Conservation (phyloP, 352 stramenopile species). For the Phytophthora sp. region DNA sequence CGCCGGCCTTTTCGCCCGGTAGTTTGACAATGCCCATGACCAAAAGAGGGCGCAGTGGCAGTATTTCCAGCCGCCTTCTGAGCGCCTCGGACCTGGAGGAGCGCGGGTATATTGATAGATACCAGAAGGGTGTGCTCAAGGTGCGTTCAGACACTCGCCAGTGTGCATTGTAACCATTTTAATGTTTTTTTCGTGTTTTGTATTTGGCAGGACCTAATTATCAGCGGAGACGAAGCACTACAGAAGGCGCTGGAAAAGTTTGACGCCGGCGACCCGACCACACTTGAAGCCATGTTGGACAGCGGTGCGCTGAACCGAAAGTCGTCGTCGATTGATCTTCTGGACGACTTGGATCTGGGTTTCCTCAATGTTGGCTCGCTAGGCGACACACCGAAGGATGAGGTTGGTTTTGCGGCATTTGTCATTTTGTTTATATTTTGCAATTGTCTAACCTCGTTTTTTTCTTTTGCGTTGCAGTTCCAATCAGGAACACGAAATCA, state of each 20-base stretch:
- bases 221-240: slow-evolving; percentile 89
- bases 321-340: slow-evolving; percentile 79
- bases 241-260: slow-evolving; percentile 91
- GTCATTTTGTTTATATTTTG: slow-evolving; percentile 5
- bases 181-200: slow-evolving; percentile 5
- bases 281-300: slow-evolving; percentile 85
- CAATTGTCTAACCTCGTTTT: neutral
- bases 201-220: slow-evolving; percentile 83
- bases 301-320: slow-evolving; percentile 85
- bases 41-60: slow-evolving; percentile 84
- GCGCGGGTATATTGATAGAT: slow-evolving; percentile 89
- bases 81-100: slow-evolving; percentile 91
- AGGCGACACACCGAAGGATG: slow-evolving; percentile 84
- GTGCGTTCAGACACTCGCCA: slow-evolving; percentile 27
- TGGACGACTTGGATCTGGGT: slow-evolving; percentile 87
- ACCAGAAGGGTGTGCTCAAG: slow-evolving; percentile 92
- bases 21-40: slow-evolving; percentile 90
- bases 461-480: slow-evolving; percentile 40
- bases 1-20: slow-evolving; percentile 89
- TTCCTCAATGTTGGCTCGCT: slow-evolving; percentile 89
- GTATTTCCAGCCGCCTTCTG: slow-evolving; percentile 85
- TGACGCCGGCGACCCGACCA: slow-evolving; percentile 84
- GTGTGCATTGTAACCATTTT: neutral
- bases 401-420: slow-evolving; percentile 39
- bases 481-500: slow-evolving; percentile 67